These are phyloP conservation scores for Monascus ruber DNA, from an alignment of 2,329 filamentous ascomycete species.

Conservation along the genomic window DNA sequence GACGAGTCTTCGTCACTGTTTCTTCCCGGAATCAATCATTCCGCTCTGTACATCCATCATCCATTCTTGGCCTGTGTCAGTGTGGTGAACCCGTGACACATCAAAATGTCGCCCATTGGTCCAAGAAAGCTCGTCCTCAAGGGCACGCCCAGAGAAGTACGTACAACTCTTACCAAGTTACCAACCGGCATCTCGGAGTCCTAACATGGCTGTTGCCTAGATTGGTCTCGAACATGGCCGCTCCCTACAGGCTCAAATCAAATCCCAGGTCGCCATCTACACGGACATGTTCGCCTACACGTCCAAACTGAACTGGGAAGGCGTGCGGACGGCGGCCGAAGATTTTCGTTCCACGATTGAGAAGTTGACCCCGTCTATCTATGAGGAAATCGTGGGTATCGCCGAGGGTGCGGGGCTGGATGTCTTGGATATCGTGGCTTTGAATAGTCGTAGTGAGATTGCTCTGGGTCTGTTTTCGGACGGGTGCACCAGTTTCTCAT, in stretches of 20 bases:
- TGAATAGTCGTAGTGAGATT: conserved; percentile 51
- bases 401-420: conserved; percentile 40
- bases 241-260: conserved; percentile 28
- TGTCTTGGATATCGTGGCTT: conserved; percentile 43
- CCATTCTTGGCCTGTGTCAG: too few species aligned
- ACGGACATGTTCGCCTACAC: conserved; percentile 35
- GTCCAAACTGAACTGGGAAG: conserved; percentile 36
- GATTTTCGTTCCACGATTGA: conserved; percentile 37
- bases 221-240: conserved; percentile 40
- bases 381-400: conserved; percentile 41
- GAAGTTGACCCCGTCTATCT: conserved; percentile 23
- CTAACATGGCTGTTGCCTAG: conserved; percentile 14
- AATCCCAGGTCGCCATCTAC: conserved; percentile 37
- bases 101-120: conserved; percentile 35
- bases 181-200: neutral
- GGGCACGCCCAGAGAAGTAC: conserved; percentile 17
- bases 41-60: too few species aligned
- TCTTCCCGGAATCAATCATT: too few species aligned
- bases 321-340: conserved; percentile 35
- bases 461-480: conserved; percentile 47
- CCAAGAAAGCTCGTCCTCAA: conserved; percentile 13
- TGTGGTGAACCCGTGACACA: too few species aligned
- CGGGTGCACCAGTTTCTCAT: conserved; percentile 46
- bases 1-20: too few species aligned
- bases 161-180: too few species aligned